Conservation (phyloP, 768 basidiomycete genomes). For the Rhizopogon sp. region DNA sequence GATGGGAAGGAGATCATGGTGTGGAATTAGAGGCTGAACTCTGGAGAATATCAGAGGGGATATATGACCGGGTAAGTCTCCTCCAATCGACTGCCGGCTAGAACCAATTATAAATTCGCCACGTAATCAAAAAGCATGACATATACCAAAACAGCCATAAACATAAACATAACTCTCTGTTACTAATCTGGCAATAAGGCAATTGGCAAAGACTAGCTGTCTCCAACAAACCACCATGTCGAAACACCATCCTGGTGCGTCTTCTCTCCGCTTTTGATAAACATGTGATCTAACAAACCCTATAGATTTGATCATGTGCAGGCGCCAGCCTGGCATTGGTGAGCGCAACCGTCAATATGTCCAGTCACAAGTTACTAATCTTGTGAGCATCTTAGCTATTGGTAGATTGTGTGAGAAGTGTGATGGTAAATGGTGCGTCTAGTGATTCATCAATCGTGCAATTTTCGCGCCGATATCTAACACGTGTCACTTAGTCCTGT, state of each 20-base stretch:
- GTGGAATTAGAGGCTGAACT: not conserved
- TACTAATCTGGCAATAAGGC: not conserved
- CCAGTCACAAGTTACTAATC: conserved; percentile 5
- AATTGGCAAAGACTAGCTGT: too few species aligned
- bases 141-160: not conserved
- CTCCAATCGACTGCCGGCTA: conserved; percentile 6
- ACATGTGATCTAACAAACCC: not conserved
- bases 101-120: too few species aligned
- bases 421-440: conserved; percentile 93
- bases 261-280: not conserved
- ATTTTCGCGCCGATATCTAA: not conserved
- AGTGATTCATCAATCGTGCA: not conserved
- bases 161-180: not conserved
- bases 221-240: conserved; percentile 48
- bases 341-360: conserved; percentile 18
- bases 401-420: conserved; percentile 98
- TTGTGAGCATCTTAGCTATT: conserved; percentile 56
- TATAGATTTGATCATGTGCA: conserved; percentile 95
- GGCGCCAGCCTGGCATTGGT: conserved; percentile 97
- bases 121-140: too few species aligned
- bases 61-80: not conserved
- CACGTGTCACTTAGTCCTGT: conserved; percentile 61
- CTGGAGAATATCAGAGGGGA: not conserved
- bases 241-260: conserved; percentile 81
- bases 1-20: conserved; percentile 29